Evolutionary conservation across 805 yeast genomes (phyloP), one percentile per base, ranked within the genome.

Genomic region (Wickerhamiella occidentalis): DNA sequence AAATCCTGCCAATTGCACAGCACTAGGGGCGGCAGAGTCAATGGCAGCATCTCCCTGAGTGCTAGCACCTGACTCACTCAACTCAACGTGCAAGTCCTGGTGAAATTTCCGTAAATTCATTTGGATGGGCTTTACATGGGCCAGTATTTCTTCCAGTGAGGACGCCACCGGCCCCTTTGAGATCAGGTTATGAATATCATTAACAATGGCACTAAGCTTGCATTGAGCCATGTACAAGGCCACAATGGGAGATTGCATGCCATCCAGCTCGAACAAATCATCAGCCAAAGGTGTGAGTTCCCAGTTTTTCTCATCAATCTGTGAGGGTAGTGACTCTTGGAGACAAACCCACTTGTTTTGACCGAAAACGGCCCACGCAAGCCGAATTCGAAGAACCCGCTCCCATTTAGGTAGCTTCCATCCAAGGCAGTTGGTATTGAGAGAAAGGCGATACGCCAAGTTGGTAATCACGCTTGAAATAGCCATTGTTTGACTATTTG

Each of bases 371-470:
- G 96, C 96, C 97, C 98, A 90, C 0, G 96, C 95, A 45, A 90
- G 66, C 51, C 97, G 71, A 57, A 85, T 76, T 47, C 98, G 72
- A 45, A 90, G 67, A 5, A 94, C 94, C 46, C 94, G 72, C 61
- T 90, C 98, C 97, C 97, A 92, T 57, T 82, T 80, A 0, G 97
- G 97, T 30, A 90, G 67, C 58, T 83, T 80, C 98, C 98, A 90
- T 55, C 75, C 76, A 51, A 82, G 79, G 59, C 96, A 88, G 60
- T 88, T 90, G n/a, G 85, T 70, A 0, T 95, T 95, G 9, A 90
- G 68, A 0, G 97, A 96, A 15, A 90, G 68, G 56, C 90, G 95
- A 64, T 90, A 96, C 0, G 96, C 80, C 17, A 88, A 65, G 0
- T 94, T 82, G 5, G 85, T 88, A 19, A 90, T 85, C 55, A 85